A percentile compares a stretch with the other conserved stretches of the same genome.
Conservation (phyloP, 257 asterid genomes). For the Gynochthodes officinalis region DNA sequence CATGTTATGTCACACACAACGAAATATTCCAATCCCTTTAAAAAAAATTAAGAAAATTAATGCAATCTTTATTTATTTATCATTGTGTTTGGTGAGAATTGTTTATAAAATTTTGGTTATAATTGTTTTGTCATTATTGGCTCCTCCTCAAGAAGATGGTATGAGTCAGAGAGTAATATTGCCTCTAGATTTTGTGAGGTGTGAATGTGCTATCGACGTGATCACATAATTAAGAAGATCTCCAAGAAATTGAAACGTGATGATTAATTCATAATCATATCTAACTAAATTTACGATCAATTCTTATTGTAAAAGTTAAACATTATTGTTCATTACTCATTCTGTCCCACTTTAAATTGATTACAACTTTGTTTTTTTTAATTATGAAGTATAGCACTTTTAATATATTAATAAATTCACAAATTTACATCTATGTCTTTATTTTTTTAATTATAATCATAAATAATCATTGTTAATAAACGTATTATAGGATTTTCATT, state of each 20-base stretch:
- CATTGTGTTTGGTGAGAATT: neutral
- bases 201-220: neutral
- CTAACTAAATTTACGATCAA: too few species aligned
- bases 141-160: neutral
- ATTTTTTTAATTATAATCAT: too few species aligned
- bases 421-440: too few species aligned
- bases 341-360: too few species aligned
- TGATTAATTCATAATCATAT: too few species aligned
- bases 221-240: neutral
- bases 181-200: conserved; percentile 1
- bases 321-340: too few species aligned
- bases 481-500: too few species aligned
- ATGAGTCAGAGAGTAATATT: neutral
- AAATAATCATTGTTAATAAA: too few species aligned
- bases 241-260: neutral
- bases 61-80: neutral
- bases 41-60: conserved; percentile 8
- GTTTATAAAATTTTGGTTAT: neutral
- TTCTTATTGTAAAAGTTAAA: too few species aligned
- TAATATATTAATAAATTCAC: too few species aligned
- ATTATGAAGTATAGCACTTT: too few species aligned
- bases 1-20: conserved; percentile 46
- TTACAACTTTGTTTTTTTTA: too few species aligned
- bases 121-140: neutral
- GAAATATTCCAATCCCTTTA: conserved; percentile 44